Percentiles rank a stretch among this genome's conserved stretches.
Evolutionary conservation across 495 filamentous ascomycete species (phyloP).

Genomic region (Sporormia fimetaria): DNA sequence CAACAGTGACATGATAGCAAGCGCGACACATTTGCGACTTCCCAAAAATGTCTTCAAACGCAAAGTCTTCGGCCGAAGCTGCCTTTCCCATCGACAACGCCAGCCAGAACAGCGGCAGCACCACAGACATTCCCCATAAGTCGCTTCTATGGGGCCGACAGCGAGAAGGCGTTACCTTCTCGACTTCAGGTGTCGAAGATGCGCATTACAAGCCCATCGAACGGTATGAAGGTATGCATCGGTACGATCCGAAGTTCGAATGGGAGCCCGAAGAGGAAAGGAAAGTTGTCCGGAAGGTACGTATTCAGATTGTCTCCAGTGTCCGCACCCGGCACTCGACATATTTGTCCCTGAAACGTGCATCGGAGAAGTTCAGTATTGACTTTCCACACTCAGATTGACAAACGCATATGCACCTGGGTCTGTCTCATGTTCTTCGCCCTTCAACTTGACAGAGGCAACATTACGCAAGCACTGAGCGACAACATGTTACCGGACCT

Average conservation of each 20-base stretch:
- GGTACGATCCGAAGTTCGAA: constrained; percentile 60
- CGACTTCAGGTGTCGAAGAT: constrained; percentile 18
- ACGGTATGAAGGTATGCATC: constrained; percentile 57
- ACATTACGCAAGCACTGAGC: constrained; percentile 57
- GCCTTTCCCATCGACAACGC: no score
- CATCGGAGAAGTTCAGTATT: no score
- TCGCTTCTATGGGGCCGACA: neutral
- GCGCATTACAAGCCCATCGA: constrained; percentile 42
- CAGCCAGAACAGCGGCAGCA: constrained; percentile 3
- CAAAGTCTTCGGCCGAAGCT: no score
- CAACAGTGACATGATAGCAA: no score
- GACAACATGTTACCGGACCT: constrained; percentile 58
- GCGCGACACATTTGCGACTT: no score
- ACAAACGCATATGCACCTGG: constrained; percentile 48
- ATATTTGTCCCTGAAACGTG: no score
- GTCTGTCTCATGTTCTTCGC: constrained; percentile 75
- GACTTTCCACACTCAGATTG: no score
- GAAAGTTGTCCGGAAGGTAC: constrained; percentile 52
- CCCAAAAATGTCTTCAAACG: no score
- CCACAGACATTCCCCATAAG: neutral
- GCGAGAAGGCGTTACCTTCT: constrained; percentile 20
- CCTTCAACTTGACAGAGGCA: constrained; percentile 68
- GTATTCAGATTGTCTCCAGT: constrained; percentile 40
- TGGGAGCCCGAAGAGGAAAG: constrained; percentile 65
- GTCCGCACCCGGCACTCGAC: constrained; percentile 55